A percentile compares a stretch with the other conserved stretches of the same genome.
Conservation (phyloP, 2,329 filamentous ascomycete species). For the Cercospora sesami region DNA sequence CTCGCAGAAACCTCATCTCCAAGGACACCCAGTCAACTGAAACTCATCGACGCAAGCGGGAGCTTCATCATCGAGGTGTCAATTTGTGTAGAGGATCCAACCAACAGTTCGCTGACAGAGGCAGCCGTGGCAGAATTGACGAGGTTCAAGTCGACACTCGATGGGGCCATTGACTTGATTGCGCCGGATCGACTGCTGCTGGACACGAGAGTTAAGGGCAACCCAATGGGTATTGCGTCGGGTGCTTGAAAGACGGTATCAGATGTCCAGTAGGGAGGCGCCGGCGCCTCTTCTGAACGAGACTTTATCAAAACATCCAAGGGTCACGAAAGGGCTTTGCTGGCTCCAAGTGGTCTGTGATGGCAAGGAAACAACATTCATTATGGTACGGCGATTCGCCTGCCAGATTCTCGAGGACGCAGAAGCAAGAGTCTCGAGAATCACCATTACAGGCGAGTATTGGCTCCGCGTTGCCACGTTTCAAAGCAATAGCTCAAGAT, state of each 20-base stretch:
- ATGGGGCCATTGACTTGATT: conserved; percentile 57
- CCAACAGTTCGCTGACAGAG: conserved; percentile 56
- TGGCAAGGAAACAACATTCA: too few relatives aligned
- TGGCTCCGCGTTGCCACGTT: not conserved
- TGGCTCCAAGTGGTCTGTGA: too few relatives aligned
- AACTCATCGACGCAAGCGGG: conserved; percentile 57
- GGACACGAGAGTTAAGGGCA: conserved; percentile 56
- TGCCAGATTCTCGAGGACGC: too few relatives aligned
- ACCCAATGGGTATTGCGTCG: not conserved
- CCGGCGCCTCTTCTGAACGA: too few relatives aligned
- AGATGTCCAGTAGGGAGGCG: too few relatives aligned
- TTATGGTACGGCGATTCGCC: too few relatives aligned
- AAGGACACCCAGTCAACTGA: conserved; percentile 45
- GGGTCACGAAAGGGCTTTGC: too few relatives aligned
- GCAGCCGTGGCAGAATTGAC: conserved; percentile 57
- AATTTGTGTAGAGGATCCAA: conserved; percentile 58
- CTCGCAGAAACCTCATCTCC: conserved; percentile 40
- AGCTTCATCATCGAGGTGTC: conserved; percentile 60
- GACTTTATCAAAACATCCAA: too few relatives aligned
- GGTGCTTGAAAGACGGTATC: not conserved
- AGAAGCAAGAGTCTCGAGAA: not conserved
- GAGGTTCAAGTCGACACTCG: conserved; percentile 56
- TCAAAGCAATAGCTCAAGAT: not conserved
- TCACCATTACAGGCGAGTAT: not conserved
- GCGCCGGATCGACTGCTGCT: conserved; percentile 60